Percentiles rank a stretch among this genome's conserved stretches.
Conservation (phyloP, 208 protist species). For the Borovskyia barvae region DNA sequence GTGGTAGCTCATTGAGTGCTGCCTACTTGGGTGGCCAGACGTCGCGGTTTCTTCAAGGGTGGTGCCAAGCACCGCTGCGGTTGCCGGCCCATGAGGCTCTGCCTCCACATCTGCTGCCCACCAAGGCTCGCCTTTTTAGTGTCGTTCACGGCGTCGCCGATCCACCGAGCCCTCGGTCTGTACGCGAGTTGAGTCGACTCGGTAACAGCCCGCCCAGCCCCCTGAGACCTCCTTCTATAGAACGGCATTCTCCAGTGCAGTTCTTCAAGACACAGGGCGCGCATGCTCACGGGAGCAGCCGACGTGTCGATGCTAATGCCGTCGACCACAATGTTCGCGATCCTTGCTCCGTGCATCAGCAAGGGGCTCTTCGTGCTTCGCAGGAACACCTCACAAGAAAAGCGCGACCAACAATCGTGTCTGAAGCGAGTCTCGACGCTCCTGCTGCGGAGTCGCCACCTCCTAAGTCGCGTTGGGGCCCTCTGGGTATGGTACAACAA, state of each 20-base stretch:
- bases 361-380: no score
- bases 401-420: no score
- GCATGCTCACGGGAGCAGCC: constrained; percentile 1
- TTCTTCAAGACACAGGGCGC: constrained; percentile 50
- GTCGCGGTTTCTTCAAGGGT: constrained; percentile 3
- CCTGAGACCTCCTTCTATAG: constrained; percentile 19
- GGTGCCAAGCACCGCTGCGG: no score
- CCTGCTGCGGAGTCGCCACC: no score
- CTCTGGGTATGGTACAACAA: constrained; percentile 38
- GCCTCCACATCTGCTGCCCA: constrained; percentile 4
- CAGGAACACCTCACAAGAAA: no score
- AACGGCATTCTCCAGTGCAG: constrained; percentile 35
- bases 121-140: constrained; percentile 56
- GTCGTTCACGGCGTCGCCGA: constrained; percentile 47
- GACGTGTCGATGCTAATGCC: constrained; percentile 3
- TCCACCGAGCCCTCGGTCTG: constrained; percentile 44
- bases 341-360: no score
- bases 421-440: no score
- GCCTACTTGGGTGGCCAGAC: constrained; percentile 19
- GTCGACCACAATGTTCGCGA: no score
- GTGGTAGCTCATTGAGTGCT: constrained; percentile 13
- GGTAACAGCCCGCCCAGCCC: constrained; percentile 14
- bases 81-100: constrained; percentile 16
- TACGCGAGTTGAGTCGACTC: constrained; percentile 39
- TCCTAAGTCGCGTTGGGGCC: constrained; percentile 20